A percentile compares a stretch with the other conserved stretches of the same genome.
These are phyloP conservation scores for Kluyveromyces aestuarii DNA, from an alignment of 805 yeast species.

Conservation along the genomic window DNA sequence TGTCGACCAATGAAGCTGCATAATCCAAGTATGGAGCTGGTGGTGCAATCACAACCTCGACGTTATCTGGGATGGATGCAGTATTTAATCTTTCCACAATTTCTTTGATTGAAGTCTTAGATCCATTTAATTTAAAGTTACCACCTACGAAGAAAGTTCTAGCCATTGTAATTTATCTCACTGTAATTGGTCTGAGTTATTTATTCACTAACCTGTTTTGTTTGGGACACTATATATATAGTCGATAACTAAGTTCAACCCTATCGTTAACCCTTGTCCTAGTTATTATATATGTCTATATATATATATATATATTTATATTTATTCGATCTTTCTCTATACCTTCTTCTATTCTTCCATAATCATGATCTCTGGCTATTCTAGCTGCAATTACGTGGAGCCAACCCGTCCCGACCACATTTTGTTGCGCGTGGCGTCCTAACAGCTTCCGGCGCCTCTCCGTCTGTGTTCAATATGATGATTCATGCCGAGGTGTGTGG, in stretches of 20 bases:
- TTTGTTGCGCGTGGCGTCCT: not conserved
- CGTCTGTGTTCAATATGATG: not conserved
- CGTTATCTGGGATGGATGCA: slow-evolving; percentile 64
- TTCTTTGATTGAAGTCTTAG: slow-evolving; percentile 71
- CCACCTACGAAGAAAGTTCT: slow-evolving; percentile 97
- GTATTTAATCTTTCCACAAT: slow-evolving; percentile 79
- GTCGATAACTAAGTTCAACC: no score
- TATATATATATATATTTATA: no score
- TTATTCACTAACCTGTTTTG: no score
- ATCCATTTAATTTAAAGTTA: slow-evolving; percentile 98
- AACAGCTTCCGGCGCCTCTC: not conserved
- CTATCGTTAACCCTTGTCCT: no score
- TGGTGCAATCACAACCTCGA: slow-evolving; percentile 92
- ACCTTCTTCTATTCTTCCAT: no score
- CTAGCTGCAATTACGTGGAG: not conserved
- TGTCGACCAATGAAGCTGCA: slow-evolving; percentile 60
- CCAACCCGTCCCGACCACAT: not conserved
- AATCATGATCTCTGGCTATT: no score
- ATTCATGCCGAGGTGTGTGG: not conserved
- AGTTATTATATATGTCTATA: no score
- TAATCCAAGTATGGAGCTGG: slow-evolving; percentile 87
- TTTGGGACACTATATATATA: no score
- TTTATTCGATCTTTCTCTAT: no score
- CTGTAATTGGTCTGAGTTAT: not conserved
- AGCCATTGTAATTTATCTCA: slow-evolving; percentile 36